Evolutionary conservation across 1,284 basidiomycete genomes (phyloP), one percentile per base, ranked within the genome.

Genomic region (Fomitopsis schrenkii): DNA sequence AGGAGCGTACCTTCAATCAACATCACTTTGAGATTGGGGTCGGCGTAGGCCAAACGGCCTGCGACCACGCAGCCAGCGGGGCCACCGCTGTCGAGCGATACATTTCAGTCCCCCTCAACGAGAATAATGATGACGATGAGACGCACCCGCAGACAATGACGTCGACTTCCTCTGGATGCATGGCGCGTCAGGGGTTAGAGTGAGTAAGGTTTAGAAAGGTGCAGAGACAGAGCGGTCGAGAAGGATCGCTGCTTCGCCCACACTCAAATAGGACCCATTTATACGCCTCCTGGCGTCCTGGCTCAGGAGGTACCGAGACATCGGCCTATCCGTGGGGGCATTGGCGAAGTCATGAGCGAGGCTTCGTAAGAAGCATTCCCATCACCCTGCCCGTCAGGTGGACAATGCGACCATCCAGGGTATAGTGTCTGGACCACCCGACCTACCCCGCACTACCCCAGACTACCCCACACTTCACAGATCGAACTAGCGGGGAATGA

Each of bases 1-100:
- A n/a, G 15, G 10, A 52, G 52, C 63, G n/a, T 61, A 83, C 86
- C 86, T 79, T 89, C 88, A 63, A 89, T 84, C 67, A 90, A 80
- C 85, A 90, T 87, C 58, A 90, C 86, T 72, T 88, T 87, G 58
- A 90, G 74, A 67, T 77, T 88, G 30, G 87, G 86, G 73, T 89
- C 87, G 55, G 88, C 86, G 68, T 85, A 87, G 1, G 87, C 87
- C 57, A 90, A 74, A 61, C 87, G 80, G 62, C 87, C 88, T 22
- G 87, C 88, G 33, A 85, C 81, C 59, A 87, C 87, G 70, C 84
- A 86, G 62, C 86, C 86, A 66, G 86, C 85, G 12, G 86, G 86
- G 62, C 86, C 87, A 71, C 87, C 86, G 69, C 82, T 85, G 70
- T 70, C 67, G 58, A 65, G 63, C 40, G 35, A 52, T n/a, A n/a